Conservation (phyloP, 2,329 filamentous ascomycete genomes). For the Didymella glomerata region DNA sequence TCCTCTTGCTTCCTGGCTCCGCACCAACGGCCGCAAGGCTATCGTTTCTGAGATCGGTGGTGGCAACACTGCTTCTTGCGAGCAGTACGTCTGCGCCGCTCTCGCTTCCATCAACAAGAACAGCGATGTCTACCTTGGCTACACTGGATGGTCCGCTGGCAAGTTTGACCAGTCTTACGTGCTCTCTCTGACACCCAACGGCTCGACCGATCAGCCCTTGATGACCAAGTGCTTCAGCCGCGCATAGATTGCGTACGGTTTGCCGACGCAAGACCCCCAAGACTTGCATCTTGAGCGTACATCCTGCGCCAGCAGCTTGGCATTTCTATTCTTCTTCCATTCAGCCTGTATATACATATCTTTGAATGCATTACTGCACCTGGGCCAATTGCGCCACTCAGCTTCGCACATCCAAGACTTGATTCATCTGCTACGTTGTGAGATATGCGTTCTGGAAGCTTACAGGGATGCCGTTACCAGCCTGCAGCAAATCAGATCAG, state of each 20-base stretch:
- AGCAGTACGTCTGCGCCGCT: conserved; percentile 45
- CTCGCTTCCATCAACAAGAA: conserved; percentile 21
- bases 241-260: neutral
- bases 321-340: neutral
- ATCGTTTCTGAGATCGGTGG: conserved; percentile 55
- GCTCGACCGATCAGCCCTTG: neutral
- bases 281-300: neutral
- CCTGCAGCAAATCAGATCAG: too few species aligned
- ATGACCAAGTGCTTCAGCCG: conserved; percentile 17
- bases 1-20: conserved; percentile 49
- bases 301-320: neutral
- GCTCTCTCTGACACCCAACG: conserved; percentile 36
- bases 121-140: conserved; percentile 45
- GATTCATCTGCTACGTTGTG: too few species aligned
- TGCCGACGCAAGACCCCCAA: neutral
- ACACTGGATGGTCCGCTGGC: conserved; percentile 43
- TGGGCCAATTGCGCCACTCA: too few species aligned
- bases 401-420: too few species aligned
- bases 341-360: neutral
- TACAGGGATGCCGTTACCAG: too few species aligned
- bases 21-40: conserved; percentile 49
- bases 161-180: conserved; percentile 39
- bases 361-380: too few species aligned
- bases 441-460: too few species aligned
- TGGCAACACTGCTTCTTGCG: conserved; percentile 48